Conservation (phyloP, 805 yeast species). For the Ogataea wickerhamii region DNA sequence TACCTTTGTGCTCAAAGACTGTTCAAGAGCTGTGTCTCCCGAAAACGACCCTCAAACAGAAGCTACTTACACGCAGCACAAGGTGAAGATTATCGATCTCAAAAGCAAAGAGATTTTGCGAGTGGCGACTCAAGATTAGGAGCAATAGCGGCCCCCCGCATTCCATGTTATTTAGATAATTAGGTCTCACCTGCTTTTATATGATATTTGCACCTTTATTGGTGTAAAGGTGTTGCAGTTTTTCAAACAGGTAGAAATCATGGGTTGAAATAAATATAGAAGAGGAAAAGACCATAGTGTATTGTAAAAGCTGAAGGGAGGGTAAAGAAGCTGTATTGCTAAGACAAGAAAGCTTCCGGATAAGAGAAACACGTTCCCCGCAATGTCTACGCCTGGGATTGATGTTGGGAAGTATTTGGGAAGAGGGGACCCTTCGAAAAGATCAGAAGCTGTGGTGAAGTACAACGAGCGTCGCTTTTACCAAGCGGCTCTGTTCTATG, state of each 20-base stretch:
- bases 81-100: conserved; percentile 28
- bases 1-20: conserved; percentile 57
- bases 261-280: too few relatives aligned
- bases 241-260: too few relatives aligned
- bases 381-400: conserved; percentile 19
- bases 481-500: conserved; percentile 70
- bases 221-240: too few relatives aligned
- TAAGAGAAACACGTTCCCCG: too few relatives aligned
- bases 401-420: conserved; percentile 32
- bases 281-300: too few relatives aligned
- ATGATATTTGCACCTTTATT: too few relatives aligned
- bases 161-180: too few relatives aligned
- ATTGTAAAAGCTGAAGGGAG: too few relatives aligned
- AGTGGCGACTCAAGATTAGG: conserved; percentile 2
- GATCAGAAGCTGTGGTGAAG: conserved; percentile 36
- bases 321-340: too few relatives aligned
- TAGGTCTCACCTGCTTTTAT: too few relatives aligned
- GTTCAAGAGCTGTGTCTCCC: conserved; percentile 54
- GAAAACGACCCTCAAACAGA: conserved; percentile 37
- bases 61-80: conserved; percentile 24
- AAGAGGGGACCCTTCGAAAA: conserved; percentile 24
- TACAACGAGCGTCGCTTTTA: conserved; percentile 60
- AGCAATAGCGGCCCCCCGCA: too few relatives aligned
- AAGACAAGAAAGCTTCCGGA: too few relatives aligned
- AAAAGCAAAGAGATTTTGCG: conserved; percentile 10